Evolutionary conservation across 2,329 filamentous ascomycete species (phyloP).

Genomic region (Aspergillus sp.): DNA sequence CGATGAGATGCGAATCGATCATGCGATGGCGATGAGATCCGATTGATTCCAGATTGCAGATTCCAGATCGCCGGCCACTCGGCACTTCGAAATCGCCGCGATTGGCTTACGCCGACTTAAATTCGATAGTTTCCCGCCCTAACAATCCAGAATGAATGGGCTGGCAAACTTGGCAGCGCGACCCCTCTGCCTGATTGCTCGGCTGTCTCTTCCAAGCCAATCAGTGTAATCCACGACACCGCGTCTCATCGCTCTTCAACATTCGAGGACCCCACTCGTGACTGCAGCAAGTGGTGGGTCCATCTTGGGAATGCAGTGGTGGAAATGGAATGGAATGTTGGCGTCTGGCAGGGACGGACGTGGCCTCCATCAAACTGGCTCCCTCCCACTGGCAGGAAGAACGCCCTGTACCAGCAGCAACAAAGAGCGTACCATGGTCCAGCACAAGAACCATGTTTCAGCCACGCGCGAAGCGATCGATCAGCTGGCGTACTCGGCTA

Average conservation of each 20-base stretch:
- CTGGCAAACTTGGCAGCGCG: neutral
- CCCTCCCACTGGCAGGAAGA: neutral
- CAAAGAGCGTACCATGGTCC: neutral
- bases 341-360: neutral
- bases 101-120: neutral
- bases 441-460: neutral
- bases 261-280: too few species aligned
- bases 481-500: neutral
- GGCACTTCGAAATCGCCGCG: neutral
- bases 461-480: neutral
- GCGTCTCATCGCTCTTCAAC: neutral
- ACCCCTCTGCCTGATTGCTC: neutral
- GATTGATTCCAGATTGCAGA: neutral
- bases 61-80: neutral
- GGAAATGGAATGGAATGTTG: neutral
- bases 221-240: neutral
- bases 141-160: neutral
- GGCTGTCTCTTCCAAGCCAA: conserved; percentile 1
- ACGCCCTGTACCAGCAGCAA: neutral
- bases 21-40: conserved; percentile 6
- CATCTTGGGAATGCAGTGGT: neutral
- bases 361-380: neutral
- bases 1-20: neutral
- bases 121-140: conserved; percentile 3
- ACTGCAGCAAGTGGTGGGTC: neutral